Base-by-base conservation (phyloP, 2,329 filamentous ascomycete species). In the Neonectria punicea region DNA sequence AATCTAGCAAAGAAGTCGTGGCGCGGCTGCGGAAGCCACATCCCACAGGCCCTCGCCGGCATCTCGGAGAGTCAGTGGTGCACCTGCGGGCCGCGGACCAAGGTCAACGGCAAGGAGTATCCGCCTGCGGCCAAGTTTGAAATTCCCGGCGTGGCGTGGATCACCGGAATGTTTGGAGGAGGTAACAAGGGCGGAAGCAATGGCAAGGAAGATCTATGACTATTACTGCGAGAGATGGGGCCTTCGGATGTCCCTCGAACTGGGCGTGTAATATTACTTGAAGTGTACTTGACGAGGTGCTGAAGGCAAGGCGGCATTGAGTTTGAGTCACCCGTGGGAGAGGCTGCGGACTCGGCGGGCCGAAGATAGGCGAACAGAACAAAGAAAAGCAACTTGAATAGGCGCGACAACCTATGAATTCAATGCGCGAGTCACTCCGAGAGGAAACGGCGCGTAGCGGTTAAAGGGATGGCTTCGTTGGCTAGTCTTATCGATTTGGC, bases 1-100 rank as follows among this genome's bases (percentile, higher is more conserved):
- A 13, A 13, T 43, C 0, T 62, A 85, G 84, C 80, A 30, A 85
- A 83, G 74, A 79, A 81, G 69, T 74, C 83, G 28, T 85, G 84
- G 84, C 81, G 82, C 65, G 84, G 84, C 66, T 86, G 83, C 76
- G 83, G 84, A 54, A 77, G 67, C 60, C 84, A 86, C 70, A 80
- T 85, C 63, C 77, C 81, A 9, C 73, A 78, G 14, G 83, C 82
- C n/a, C 78, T 86, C 49, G 68, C 76, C 34, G 77, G 79, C 61
- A 76, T 85, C 4, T 76, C 82, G 32, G 79, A 85, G 73, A 75
- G 79, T 13, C 72, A 84, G 49, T 84, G 83, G 83, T 86, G 84
- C 75, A 80, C 79, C 9, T 86, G 84, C 75, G 74, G 78, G 61
- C 83, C 83, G 34, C 79, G 77, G 67, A 78, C 82, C 58, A 80